Conservation (phyloP, 1,284 basidiomycete genomes). For the Apiotrichum veenhuisii region DNA sequence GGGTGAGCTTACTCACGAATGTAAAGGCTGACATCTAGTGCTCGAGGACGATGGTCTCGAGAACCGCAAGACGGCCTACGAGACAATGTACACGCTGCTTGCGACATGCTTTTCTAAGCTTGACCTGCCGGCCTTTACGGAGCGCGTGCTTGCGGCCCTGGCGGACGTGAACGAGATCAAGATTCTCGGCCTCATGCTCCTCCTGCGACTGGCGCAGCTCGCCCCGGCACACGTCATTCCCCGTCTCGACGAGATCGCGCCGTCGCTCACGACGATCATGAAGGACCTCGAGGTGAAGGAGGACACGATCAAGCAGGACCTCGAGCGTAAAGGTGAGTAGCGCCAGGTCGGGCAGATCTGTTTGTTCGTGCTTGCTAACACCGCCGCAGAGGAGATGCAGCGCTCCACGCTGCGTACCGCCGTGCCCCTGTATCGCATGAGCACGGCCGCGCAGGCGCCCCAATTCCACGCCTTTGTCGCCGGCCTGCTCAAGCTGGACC, state of each 20-base stretch:
- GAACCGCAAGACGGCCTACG: conserved; percentile 83
- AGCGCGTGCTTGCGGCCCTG: conserved; percentile 75
- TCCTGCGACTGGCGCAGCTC: conserved; percentile 82
- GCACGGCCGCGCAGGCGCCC: conserved; percentile 57
- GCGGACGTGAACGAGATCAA: conserved; percentile 95
- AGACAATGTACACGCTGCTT: conserved; percentile 91
- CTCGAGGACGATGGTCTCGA: conserved; percentile 48
- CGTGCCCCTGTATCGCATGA: conserved; percentile 70
- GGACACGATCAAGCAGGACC: conserved; percentile 94
- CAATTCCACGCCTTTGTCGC: conserved; percentile 69
- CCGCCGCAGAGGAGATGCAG: conserved; percentile 71
- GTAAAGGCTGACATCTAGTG: conserved; percentile 22
- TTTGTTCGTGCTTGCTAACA: background rate
- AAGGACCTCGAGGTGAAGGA: conserved; percentile 85
- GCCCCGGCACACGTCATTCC: conserved; percentile 77
- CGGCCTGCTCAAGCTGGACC: conserved; percentile 30
- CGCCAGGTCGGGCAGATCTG: background rate
- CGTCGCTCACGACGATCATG: conserved; percentile 79
- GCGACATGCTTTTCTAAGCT: conserved; percentile 84
- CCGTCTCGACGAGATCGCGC: conserved; percentile 79
- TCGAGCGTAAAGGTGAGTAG: conserved; percentile 68
- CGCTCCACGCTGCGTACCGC: conserved; percentile 79
- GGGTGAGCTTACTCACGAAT: conserved; percentile 50
- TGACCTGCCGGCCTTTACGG: conserved; percentile 78
- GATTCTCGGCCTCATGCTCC: conserved; percentile 90